phyloP scores from a whole-genome alignment of 495 filamentous ascomycete genomes.

The Penicillium turbatum region DNA sequence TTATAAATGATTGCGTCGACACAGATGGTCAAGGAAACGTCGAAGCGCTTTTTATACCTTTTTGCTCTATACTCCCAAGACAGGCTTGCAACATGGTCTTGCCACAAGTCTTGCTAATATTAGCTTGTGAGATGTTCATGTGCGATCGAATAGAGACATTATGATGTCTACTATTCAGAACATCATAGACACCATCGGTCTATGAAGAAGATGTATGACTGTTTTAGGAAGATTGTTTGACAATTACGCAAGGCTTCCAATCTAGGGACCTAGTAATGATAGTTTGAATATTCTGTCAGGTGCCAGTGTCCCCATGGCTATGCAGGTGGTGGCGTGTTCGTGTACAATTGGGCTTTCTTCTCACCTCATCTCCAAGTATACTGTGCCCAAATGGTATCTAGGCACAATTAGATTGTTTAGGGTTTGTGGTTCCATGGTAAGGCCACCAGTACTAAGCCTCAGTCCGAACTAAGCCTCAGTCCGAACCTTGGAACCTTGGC shows the following conservation, averaged over 20 bases:
- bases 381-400: not conserved
- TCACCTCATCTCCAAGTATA: not conserved
- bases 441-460: too few relatives aligned
- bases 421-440: too few relatives aligned
- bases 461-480: too few relatives aligned
- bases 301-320: not conserved
- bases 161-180: slow-evolving; percentile 2
- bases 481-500: too few relatives aligned
- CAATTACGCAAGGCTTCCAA: not conserved
- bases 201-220: not conserved
- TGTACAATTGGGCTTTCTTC: not conserved
- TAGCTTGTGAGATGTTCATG: not conserved
- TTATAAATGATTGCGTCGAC: not conserved
- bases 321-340: not conserved
- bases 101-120: not conserved
- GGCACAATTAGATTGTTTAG: too few relatives aligned
- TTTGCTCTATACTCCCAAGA: not conserved
- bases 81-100: not conserved
- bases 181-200: not conserved
- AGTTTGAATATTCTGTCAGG: not conserved
- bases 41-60: not conserved
- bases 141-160: not conserved
- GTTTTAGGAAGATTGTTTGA: not conserved
- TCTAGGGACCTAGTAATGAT: not conserved
- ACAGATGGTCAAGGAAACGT: not conserved